These are phyloP conservation scores for Puccinia triticina DNA, from an alignment of 1,284 basidiomycete species.

Conservation along the genomic window DNA sequence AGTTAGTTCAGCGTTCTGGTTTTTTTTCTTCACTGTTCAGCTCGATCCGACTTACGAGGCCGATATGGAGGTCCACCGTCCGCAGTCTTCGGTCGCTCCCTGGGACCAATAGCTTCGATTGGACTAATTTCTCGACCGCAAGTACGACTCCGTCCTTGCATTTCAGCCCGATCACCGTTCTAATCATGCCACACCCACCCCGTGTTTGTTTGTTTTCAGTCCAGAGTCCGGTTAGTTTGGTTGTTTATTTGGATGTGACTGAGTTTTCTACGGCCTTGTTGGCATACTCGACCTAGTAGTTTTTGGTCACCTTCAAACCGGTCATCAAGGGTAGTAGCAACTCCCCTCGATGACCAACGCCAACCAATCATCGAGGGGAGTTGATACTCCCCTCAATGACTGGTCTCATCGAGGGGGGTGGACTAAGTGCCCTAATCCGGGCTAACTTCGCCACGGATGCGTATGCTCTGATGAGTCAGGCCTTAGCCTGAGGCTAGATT, in stretches of 20 bases:
- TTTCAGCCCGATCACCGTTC: constrained; percentile 85
- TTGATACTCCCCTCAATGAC: no score
- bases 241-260: constrained; percentile 65
- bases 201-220: no score
- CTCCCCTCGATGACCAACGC: no score
- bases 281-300: constrained; percentile 86
- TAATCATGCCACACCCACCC: neutral
- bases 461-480: no score
- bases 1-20: neutral
- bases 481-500: no score
- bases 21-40: neutral
- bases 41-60: constrained; percentile 68
- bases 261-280: constrained; percentile 98
- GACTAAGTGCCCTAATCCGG: no score
- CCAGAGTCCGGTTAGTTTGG: no score
- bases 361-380: no score
- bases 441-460: no score
- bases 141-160: constrained; percentile 92
- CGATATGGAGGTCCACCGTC: constrained; percentile 88
- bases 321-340: no score
- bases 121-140: constrained; percentile 96
- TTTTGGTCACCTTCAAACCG: no score
- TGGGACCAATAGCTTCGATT: constrained; percentile 93
- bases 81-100: constrained; percentile 91
- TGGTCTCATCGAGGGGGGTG: no score